Percentiles rank a stretch among this genome's conserved stretches.
These are phyloP conservation scores for Phlebiopsis flavidoalba DNA, from an alignment of 768 basidiomycete species.

Conservation along the genomic window DNA sequence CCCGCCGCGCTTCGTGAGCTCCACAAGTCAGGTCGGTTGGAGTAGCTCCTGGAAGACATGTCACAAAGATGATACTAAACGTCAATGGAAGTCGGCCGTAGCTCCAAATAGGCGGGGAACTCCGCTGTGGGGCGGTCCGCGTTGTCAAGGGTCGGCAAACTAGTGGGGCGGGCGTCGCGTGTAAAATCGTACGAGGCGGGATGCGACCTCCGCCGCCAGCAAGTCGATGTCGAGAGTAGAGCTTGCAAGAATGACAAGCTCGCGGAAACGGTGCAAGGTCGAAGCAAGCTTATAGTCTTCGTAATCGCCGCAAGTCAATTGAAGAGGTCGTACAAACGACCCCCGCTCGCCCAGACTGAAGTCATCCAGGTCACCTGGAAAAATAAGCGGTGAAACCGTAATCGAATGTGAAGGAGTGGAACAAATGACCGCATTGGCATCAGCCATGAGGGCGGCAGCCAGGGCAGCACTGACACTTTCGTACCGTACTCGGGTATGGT, in stretches of 20 bases:
- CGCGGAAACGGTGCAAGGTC: not conserved
- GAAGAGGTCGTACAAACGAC: not conserved
- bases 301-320: not conserved
- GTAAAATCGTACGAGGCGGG: too few relatives aligned
- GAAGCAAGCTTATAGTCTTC: not conserved
- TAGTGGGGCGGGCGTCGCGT: too few relatives aligned
- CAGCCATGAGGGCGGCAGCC: constrained; percentile 2
- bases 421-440: not conserved
- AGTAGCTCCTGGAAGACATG: not conserved
- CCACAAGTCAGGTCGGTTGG: not conserved
- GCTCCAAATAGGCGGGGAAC: not conserved
- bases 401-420: not conserved
- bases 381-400: not conserved
- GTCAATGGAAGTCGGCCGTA: not conserved
- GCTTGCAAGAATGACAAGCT: not conserved
- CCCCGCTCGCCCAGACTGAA: not conserved
- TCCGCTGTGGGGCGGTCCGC: not conserved
- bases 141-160: not conserved
- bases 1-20: not conserved
- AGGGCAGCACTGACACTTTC: not conserved
- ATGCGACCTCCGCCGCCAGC: too few relatives aligned
- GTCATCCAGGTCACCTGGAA: not conserved
- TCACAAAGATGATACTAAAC: not conserved
- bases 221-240: too few relatives aligned
- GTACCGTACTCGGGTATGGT: not conserved